Base-by-base conservation (phyloP, 2,329 filamentous ascomycete species). In the Dothiorella sarmentorum region DNA sequence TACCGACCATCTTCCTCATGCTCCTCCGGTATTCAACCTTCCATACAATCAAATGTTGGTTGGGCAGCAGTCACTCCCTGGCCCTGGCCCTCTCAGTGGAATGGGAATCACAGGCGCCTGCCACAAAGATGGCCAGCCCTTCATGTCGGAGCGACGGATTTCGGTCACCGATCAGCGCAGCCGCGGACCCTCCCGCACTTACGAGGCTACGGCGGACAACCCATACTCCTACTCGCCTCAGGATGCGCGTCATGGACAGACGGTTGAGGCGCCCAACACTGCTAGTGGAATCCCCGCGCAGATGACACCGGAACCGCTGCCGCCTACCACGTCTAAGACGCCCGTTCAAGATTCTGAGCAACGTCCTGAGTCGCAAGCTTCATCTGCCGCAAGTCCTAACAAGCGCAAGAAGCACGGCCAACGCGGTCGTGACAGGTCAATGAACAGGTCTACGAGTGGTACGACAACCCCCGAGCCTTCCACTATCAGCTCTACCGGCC, bases 221-320 rank as follows among this genome's bases (percentile, higher is more conserved):
- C 49, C 49, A 3, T 27, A 40, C 24, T 53, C 49, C n/a, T 58
- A 58, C 22, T 49, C 43, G 7, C 55, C 55, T 11, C 55, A 58
- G 17, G 55, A 58, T 24, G 55, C 33, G 10, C 42, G 55, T 10
- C 49, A 35, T 29, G 20, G 27, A 15, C 49, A 53, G 35, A 22
- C 35, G 2, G 24, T 18, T 17, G 20, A 38, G 10, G 9, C 10
- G 3, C 7, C 33, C n/a, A 53, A 29, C 31, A 11, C 15, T 7
- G 6, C 35, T 4, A 17, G 11, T 13, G 24, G 7, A 7, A 18
- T 29, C 2, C 6, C 10, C 10, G 3, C 15, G 2, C 49, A 53
- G 24, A 18, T 15, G 4, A n/a, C n/a, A 11, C 22, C n/a, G n/a
- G n/a, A n/a, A n/a, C n/a, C n/a, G n/a, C n/a, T n/a, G n/a, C 9